A percentile compares a stretch with the other conserved stretches of the same genome.
phyloP scores from a whole-genome alignment of 2,329 filamentous ascomycete species.

The Metarhizium brunneum region DNA sequence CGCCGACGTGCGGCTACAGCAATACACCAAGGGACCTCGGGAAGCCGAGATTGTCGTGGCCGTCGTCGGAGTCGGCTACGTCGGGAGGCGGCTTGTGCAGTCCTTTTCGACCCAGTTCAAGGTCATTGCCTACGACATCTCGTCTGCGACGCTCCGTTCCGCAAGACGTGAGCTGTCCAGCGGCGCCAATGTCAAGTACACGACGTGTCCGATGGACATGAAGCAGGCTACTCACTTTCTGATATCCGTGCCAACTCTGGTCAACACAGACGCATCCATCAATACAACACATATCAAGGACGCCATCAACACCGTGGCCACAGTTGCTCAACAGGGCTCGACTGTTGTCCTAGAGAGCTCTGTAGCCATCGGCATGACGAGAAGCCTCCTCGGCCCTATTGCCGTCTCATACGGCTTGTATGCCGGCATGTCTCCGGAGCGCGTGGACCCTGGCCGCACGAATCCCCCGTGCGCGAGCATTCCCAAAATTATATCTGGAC shows the following conservation, averaged over 20 bases:
- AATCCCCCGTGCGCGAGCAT: constrained; percentile 31
- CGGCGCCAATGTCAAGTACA: constrained; percentile 25
- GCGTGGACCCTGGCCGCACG: constrained; percentile 40
- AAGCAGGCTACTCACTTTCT: constrained; percentile 39
- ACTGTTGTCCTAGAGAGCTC: constrained; percentile 44
- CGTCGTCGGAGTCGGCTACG: constrained; percentile 43
- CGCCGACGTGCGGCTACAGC: background rate
- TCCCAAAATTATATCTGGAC: constrained; percentile 44
- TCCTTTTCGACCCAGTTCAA: constrained; percentile 31
- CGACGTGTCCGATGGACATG: constrained; percentile 27
- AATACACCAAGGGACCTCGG: background rate
- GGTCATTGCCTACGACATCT: constrained; percentile 39
- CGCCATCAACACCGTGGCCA: constrained; percentile 31
- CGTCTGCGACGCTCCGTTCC: constrained; percentile 26
- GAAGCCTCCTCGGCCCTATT: constrained; percentile 36
- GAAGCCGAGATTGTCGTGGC: constrained; percentile 23
- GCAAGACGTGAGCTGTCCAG: constrained; percentile 14
- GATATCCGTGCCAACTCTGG: constrained; percentile 42
- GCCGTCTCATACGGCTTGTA: constrained; percentile 31
- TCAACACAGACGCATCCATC: constrained; percentile 35
- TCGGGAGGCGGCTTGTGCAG: constrained; percentile 38
- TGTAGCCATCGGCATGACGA: constrained; percentile 45
- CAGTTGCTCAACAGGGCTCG: constrained; percentile 32
- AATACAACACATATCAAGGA: constrained; percentile 36
- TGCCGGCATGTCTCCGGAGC: constrained; percentile 42